Conservation (phyloP, 345 rosid genomes). For the Camelina neglecta region DNA sequence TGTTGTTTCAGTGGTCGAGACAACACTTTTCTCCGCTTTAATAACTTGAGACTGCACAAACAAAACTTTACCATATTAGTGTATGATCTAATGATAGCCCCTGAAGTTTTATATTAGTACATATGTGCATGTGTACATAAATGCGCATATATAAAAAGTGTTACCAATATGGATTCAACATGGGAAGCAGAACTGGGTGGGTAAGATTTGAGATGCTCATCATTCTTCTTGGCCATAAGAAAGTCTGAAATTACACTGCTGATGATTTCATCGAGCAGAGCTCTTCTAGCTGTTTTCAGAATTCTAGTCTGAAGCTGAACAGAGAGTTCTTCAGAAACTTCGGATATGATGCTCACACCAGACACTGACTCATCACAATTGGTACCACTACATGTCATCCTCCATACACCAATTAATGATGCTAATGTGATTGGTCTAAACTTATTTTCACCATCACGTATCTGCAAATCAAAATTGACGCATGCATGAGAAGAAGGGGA, state of each 20-base stretch:
- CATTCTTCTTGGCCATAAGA: constrained; percentile 53
- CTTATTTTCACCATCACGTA: constrained; percentile 67
- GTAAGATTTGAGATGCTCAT: constrained; percentile 51
- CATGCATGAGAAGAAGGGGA: constrained; percentile 6
- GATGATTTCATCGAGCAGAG: constrained; percentile 83
- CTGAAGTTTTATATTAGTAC: constrained; percentile 9
- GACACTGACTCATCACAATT: constrained; percentile 43
- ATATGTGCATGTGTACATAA: constrained; percentile 45
- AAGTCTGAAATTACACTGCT: constrained; percentile 64
- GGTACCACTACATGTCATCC: constrained; percentile 43
- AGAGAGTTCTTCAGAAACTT: constrained; percentile 75
- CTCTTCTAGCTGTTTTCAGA: constrained; percentile 79
- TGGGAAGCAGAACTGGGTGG: constrained; percentile 44
- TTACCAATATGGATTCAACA: constrained; percentile 38
- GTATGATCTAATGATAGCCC: neutral
- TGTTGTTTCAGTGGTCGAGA: constrained; percentile 42
- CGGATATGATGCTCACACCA: constrained; percentile 51
- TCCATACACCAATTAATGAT: constrained; percentile 62
- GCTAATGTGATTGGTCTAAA: constrained; percentile 57
- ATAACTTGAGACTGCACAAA: constrained; percentile 57
- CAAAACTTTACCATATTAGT: constrained; percentile 32
- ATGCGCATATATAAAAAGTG: constrained; percentile 32
- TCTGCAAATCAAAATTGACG: constrained; percentile 53
- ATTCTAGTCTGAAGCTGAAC: constrained; percentile 78
- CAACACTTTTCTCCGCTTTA: constrained; percentile 27